phyloP scores from a whole-genome alignment of 169 alveolate genomes.

The Babesia sp. region DNA sequence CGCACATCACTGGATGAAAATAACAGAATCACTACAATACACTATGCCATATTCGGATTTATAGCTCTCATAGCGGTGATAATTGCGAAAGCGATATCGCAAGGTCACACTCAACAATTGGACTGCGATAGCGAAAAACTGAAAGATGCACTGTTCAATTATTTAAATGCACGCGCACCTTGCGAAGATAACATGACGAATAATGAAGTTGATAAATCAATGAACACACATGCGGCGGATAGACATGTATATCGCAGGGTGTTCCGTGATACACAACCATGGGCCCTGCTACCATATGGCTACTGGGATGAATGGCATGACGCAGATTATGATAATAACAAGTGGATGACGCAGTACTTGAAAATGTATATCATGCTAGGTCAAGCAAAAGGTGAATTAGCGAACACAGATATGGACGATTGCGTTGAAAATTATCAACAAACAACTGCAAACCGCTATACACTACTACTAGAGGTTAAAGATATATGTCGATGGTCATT shows the following conservation, averaged over 20 bases:
- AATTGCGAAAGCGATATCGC: background rate
- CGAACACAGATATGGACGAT: background rate
- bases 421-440: background rate
- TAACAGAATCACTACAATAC: background rate
- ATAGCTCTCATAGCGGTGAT: background rate
- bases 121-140: background rate
- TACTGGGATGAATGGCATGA: constrained; percentile 16
- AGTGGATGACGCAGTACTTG: background rate
- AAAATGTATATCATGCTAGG: background rate
- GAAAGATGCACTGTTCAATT: background rate
- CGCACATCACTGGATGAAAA: background rate
- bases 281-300: constrained; percentile 9
- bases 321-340: background rate
- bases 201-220: background rate
- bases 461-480: background rate
- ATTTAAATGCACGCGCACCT: too few species aligned
- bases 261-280: constrained; percentile 13
- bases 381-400: background rate
- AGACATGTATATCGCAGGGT: background rate
- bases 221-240: too few species aligned
- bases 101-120: background rate
- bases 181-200: too few species aligned
- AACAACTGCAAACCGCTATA: background rate
- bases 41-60: background rate
- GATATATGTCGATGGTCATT: background rate